Evolutionary conservation across 2,329 filamentous ascomycete species (phyloP).

Genomic region (Pseudocercospora musae): DNA sequence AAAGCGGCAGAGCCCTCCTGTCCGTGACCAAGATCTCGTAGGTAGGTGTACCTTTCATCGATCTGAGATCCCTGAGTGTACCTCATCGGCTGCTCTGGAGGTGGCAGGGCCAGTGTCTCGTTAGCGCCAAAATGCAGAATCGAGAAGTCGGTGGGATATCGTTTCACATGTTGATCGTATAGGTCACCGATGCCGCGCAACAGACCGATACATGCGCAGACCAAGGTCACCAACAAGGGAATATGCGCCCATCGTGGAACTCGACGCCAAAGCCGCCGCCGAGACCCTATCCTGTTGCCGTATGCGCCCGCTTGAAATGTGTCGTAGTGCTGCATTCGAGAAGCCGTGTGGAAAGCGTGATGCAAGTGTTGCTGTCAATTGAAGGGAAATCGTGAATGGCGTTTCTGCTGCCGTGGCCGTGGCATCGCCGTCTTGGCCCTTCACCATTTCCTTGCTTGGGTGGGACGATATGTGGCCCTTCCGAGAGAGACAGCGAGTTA

Average conservation of each 20-base stretch:
- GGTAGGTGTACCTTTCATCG: constrained; percentile 15
- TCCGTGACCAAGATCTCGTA: constrained; percentile 15
- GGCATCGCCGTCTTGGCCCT: neutral
- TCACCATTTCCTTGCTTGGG: neutral
- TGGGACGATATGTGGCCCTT: neutral
- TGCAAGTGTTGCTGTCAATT: neutral
- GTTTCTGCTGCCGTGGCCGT: neutral
- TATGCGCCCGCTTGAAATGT: neutral
- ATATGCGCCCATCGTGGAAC: constrained; percentile 9
- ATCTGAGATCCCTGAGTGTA: constrained; percentile 4
- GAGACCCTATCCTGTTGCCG: neutral
- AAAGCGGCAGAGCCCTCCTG: constrained; percentile 19
- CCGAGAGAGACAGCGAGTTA: neutral
- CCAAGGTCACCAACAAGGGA: neutral
- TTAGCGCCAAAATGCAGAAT: neutral
- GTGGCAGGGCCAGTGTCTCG: neutral
- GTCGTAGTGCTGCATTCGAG: neutral
- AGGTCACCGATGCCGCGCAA: constrained; percentile 11
- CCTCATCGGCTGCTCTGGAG: constrained; percentile 8
- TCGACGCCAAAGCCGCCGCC: constrained; percentile 4
- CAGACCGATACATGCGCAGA: constrained; percentile 10
- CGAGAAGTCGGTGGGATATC: constrained; percentile 15
- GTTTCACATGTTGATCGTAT: constrained; percentile 17
- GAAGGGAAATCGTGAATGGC: neutral
- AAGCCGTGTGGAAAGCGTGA: neutral